phyloP scores from a whole-genome alignment of 2,329 filamentous ascomycete species.

The Teratosphaeria viscida region DNA sequence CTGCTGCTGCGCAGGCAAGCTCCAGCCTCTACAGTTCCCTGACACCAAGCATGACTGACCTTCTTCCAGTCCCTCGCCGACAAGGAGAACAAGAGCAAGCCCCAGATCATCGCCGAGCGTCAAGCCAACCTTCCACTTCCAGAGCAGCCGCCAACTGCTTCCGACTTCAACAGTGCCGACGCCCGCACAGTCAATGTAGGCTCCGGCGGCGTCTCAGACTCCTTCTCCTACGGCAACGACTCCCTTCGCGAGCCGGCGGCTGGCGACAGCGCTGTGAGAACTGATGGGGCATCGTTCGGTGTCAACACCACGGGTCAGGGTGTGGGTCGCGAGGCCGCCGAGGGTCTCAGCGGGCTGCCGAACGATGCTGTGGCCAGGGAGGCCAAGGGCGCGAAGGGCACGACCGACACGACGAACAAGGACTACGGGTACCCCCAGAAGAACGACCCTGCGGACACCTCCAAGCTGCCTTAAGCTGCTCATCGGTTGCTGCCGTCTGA shows the following conservation, averaged over 20 bases:
- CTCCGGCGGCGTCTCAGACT: conserved; percentile 41
- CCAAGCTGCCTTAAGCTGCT: not conserved
- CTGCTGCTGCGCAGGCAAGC: conserved; percentile 3
- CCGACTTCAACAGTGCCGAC: conserved; percentile 69
- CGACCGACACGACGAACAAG: not conserved
- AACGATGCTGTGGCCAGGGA: conserved; percentile 49
- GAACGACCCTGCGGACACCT: conserved; percentile 25
- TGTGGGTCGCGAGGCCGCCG: conserved; percentile 53
- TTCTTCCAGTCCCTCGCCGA: conserved; percentile 17
- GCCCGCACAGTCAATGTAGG: conserved; percentile 59
- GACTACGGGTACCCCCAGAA: conserved; percentile 30
- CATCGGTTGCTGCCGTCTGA: not conserved
- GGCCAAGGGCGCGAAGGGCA: conserved; percentile 27
- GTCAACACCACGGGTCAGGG: conserved; percentile 38
- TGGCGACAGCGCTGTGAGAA: conserved; percentile 42
- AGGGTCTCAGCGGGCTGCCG: conserved; percentile 46
- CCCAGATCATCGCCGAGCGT: conserved; percentile 55
- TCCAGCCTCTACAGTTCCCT: not conserved
- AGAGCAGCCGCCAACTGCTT: conserved; percentile 63
- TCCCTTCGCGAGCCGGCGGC: conserved; percentile 37
- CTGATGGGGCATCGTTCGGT: conserved; percentile 44
- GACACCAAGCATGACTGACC: not conserved
- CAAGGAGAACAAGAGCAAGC: conserved; percentile 38
- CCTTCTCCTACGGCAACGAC: conserved; percentile 38
- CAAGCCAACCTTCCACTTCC: conserved; percentile 68